These are phyloP conservation scores for Cucumis hystrix DNA, from an alignment of 306 rosid genomes.

Conservation along the genomic window DNA sequence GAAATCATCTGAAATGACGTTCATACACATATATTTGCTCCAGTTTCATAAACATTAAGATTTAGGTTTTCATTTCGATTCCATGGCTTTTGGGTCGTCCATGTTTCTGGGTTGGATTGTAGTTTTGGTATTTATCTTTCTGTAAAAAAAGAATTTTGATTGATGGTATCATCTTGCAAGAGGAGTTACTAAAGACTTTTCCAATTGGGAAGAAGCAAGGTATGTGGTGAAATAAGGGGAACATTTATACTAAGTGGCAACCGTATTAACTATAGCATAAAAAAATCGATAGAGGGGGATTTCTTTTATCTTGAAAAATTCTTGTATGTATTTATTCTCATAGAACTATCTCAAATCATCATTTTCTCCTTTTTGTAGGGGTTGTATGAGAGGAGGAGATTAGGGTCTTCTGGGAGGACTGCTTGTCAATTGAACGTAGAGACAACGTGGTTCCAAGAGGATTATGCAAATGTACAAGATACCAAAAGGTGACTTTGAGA, in stretches of 20 bases:
- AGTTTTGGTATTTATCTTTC: neutral
- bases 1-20: neutral
- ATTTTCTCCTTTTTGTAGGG: neutral
- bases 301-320: no score
- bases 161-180: neutral
- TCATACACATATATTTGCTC: neutral
- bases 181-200: neutral
- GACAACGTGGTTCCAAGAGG: neutral
- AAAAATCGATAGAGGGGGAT: neutral
- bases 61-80: neutral
- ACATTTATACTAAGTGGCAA: neutral
- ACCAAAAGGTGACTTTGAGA: neutral
- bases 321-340: no score
- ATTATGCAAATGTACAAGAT: neutral
- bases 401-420: neutral
- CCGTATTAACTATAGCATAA: neutral
- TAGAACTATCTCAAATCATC: neutral
- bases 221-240: neutral
- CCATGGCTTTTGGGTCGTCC: neutral
- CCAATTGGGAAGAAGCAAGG: neutral
- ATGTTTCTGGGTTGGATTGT: neutral
- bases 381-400: neutral
- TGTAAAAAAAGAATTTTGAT: no score
- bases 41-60: neutral
- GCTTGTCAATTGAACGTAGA: no score